A percentile compares a stretch with the other conserved stretches of the same genome.
phyloP scores from a whole-genome alignment of 2,329 filamentous ascomycete species.

The Trichophyton schoenleinii region DNA sequence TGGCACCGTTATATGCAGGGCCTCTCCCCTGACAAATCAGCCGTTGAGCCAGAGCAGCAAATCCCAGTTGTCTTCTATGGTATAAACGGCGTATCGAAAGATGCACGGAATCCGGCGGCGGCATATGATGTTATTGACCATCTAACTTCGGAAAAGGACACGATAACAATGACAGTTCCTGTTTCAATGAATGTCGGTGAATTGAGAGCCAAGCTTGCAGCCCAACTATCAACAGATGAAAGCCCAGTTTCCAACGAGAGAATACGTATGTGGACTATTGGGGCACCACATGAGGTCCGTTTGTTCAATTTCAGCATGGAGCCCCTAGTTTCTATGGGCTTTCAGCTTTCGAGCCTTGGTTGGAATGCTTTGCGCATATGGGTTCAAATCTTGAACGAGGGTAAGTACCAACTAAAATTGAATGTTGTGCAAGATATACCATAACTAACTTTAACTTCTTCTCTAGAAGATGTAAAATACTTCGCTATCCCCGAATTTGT shows the following conservation, averaged over 20 bases:
- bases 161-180: slow-evolving; percentile 18
- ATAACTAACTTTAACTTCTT: background rate
- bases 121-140: background rate
- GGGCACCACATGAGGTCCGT: background rate
- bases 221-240: slow-evolving; percentile 19
- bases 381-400: background rate
- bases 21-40: background rate
- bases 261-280: slow-evolving; percentile 27
- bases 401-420: background rate
- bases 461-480: background rate
- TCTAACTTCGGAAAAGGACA: background rate
- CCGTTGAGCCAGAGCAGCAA: background rate
- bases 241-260: slow-evolving; percentile 21
- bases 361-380: background rate
- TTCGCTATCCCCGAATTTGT: background rate
- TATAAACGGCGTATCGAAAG: background rate
- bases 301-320: background rate
- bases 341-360: background rate
- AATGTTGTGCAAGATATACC: background rate
- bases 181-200: slow-evolving; percentile 24
- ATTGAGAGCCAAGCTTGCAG: slow-evolving; percentile 27
- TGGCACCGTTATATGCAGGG: background rate
- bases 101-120: background rate
- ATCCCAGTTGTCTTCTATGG: background rate
- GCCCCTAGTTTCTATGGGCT: background rate